A percentile compares a stretch with the other conserved stretches of the same genome.
Conservation (phyloP, 2,329 filamentous ascomycete species). For the Botrytis elliptica region DNA sequence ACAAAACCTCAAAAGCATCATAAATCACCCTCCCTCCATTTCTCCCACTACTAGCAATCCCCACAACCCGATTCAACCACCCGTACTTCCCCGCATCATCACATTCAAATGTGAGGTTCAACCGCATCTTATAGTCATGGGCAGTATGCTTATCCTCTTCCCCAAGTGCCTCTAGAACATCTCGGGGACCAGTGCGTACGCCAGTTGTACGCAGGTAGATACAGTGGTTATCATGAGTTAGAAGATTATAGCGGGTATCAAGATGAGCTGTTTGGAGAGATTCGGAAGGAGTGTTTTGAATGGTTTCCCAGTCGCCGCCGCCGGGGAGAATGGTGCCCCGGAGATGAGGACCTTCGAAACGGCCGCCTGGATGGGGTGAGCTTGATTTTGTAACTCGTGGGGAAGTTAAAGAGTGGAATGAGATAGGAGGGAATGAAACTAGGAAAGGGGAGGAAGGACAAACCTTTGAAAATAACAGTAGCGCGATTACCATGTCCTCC, state of each 20-base stretch:
- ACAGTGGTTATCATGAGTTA: conserved; percentile 2
- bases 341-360: conserved; percentile 19
- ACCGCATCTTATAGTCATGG: conserved; percentile 34
- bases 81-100: conserved; percentile 33
- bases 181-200: neutral
- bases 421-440: neutral
- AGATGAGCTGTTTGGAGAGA: neutral
- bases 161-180: neutral
- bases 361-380: conserved; percentile 6
- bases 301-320: conserved; percentile 15
- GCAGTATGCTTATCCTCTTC: neutral
- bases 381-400: neutral
- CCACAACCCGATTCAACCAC: conserved; percentile 33
- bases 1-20: conserved; percentile 26
- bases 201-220: neutral
- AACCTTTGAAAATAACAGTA: neutral
- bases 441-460: neutral
- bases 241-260: conserved; percentile 1
- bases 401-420: neutral
- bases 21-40: conserved; percentile 24
- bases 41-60: conserved; percentile 24
- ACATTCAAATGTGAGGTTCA: conserved; percentile 36
- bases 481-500: conserved; percentile 1
- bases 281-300: conserved; percentile 21
- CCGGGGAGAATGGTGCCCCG: conserved; percentile 12